Evolutionary conservation across 208 protist genomes (phyloP).

Genomic region (Trypanosoma mega): DNA sequence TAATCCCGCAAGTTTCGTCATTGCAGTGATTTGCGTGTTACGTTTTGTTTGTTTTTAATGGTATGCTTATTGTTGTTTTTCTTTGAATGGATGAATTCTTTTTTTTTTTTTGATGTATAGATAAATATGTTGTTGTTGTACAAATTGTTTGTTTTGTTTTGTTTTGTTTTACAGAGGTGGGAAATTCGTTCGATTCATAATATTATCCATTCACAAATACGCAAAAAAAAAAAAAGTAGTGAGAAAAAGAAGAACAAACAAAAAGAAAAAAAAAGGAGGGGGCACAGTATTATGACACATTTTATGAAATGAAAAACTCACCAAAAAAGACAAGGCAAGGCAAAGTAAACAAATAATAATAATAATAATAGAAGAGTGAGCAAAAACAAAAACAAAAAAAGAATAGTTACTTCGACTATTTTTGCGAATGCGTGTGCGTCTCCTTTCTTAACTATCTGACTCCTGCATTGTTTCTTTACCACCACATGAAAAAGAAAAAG

Average conservation of each 20-base stretch:
- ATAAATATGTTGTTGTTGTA: slow-evolving; percentile 2
- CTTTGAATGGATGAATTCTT: slow-evolving; percentile 14
- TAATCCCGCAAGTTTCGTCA: slow-evolving; percentile 75
- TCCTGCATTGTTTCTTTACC: too few species aligned
- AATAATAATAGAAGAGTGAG: slow-evolving; percentile 12
- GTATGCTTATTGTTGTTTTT: slow-evolving; percentile 13
- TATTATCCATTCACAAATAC: neutral
- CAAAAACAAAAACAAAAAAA: too few species aligned
- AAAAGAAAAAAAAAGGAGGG: too few species aligned
- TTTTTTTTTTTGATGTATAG: slow-evolving; percentile 1
- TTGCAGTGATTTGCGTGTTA: slow-evolving; percentile 17
- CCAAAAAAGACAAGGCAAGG: too few species aligned
- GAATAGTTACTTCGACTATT: too few species aligned
- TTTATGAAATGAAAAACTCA: too few species aligned
- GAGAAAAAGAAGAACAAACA: slow-evolving; percentile 1
- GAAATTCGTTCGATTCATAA: neutral
- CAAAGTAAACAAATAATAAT: slow-evolving; percentile 4
- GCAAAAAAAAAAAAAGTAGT: slow-evolving; percentile 14
- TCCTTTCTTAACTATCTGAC: too few species aligned
- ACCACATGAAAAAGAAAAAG: slow-evolving; percentile 18
- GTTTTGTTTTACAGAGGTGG: slow-evolving; percentile 1
- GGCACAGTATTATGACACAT: too few species aligned
- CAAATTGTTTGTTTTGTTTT: neutral
- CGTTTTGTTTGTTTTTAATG: neutral
- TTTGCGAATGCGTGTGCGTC: too few species aligned